These are phyloP conservation scores for Sindora glabra DNA, from an alignment of 306 rosid species.

Conservation along the genomic window DNA sequence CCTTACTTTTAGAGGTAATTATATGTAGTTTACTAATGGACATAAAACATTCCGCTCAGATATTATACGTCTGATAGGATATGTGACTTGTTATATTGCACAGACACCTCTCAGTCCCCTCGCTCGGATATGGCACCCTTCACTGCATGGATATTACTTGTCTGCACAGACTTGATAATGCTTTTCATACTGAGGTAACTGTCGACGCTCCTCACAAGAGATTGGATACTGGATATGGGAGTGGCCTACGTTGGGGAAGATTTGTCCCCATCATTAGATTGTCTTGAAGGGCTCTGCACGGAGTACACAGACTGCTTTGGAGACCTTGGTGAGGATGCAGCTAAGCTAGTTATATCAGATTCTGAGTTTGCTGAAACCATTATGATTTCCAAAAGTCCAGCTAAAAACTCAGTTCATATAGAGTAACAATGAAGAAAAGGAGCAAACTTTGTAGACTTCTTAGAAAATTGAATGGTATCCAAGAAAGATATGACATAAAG, in stretches of 20 bases:
- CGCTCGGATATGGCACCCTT: too few relatives aligned
- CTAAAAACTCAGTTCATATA: background rate
- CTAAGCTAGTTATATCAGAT: slow-evolving; percentile 85
- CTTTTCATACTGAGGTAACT: too few relatives aligned
- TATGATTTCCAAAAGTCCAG: background rate
- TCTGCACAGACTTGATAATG: too few relatives aligned
- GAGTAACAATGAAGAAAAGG: background rate
- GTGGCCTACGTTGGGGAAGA: slow-evolving; percentile 83
- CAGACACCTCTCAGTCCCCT: too few relatives aligned
- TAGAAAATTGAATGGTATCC: background rate
- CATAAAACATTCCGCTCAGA: too few relatives aligned
- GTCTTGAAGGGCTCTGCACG: slow-evolving; percentile 93
- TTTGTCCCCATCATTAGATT: slow-evolving; percentile 91
- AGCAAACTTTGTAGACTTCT: background rate
- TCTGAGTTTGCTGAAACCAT: slow-evolving; percentile 76
- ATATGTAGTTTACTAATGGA: too few relatives aligned
- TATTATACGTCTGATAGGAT: too few relatives aligned
- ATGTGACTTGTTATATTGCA: too few relatives aligned
- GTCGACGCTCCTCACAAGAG: too few relatives aligned
- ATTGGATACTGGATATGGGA: slow-evolving; percentile 80
- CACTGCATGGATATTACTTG: slow-evolving; percentile 88
- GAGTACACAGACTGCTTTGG: slow-evolving; percentile 72
- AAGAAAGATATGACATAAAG: background rate
- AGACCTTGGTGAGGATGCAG: slow-evolving; percentile 90
- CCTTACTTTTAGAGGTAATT: too few relatives aligned